Evolutionary conservation across 1,284 basidiomycete species (phyloP).

Genomic region (Cerrena zonata): DNA sequence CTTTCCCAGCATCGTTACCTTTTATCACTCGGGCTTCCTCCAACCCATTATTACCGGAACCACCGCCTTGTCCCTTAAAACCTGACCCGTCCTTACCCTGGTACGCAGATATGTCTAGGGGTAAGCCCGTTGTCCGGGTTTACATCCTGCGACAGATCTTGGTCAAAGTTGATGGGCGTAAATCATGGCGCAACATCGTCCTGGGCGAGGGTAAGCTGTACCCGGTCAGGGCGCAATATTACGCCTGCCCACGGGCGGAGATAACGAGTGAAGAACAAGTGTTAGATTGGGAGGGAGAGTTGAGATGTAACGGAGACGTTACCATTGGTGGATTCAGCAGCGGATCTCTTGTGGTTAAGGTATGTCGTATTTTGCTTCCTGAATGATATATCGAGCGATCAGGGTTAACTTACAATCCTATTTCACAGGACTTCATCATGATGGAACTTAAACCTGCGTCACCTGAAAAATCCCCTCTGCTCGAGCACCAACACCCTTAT

Average conservation of each 20-base stretch:
- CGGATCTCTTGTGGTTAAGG: slow-evolving; percentile 7
- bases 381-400: slow-evolving; percentile 1
- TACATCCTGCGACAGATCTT: slow-evolving; percentile 6
- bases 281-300: slow-evolving; percentile 8
- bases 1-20: slow-evolving; percentile 1
- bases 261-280: not conserved
- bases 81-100: not conserved
- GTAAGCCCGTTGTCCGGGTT: slow-evolving; percentile 5
- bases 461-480: not conserved
- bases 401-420: not conserved
- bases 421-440: slow-evolving; percentile 9
- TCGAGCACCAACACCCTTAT: slow-evolving; percentile 4
- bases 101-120: not conserved
- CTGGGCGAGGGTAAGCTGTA: slow-evolving; percentile 6
- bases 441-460: slow-evolving; percentile 4
- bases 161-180: slow-evolving; percentile 1
- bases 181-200: slow-evolving; percentile 5
- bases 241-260: not conserved
- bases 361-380: slow-evolving; percentile 1
- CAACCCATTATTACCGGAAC: slow-evolving; percentile 1
- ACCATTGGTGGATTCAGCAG: slow-evolving; percentile 5
- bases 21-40: not conserved
- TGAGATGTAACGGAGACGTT: slow-evolving; percentile 2
- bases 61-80: not conserved
- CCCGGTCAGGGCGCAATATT: not conserved